A percentile compares a stretch with the other conserved stretches of the same genome.
Evolutionary conservation across 305 asterid species (phyloP).

Genomic region (Lippia alba): DNA sequence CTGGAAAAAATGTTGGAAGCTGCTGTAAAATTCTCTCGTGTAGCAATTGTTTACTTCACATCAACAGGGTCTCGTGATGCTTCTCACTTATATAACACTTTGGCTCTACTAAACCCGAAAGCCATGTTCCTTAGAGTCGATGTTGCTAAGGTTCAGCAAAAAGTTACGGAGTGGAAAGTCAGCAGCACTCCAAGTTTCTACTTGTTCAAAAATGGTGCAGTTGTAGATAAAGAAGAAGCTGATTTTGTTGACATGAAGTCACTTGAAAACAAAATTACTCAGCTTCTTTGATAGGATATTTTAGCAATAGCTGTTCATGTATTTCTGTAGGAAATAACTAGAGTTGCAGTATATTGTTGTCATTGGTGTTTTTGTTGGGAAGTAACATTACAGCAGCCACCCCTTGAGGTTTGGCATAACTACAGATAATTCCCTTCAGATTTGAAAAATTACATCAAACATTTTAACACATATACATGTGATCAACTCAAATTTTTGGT

Average conservation of each 20-base stretch:
- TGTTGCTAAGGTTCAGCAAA: slow-evolving; percentile 52
- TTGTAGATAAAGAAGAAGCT: slow-evolving; percentile 45
- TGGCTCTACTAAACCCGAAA: slow-evolving; percentile 51
- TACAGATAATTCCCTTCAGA: background rate
- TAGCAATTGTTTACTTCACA: slow-evolving; percentile 63
- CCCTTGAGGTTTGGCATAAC: background rate
- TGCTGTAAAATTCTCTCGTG: slow-evolving; percentile 47
- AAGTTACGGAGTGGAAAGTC: slow-evolving; percentile 48
- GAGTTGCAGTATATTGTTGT: background rate
- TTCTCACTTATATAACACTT: slow-evolving; percentile 45
- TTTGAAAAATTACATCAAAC: too few relatives aligned
- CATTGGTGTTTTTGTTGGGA: too few relatives aligned
- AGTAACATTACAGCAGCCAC: background rate
- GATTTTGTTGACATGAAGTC: slow-evolving; percentile 41
- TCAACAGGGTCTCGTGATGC: slow-evolving; percentile 59
- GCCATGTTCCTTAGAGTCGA: slow-evolving; percentile 63
- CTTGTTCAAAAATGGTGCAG: slow-evolving; percentile 48
- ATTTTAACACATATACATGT: too few relatives aligned
- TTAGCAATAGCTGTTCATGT: background rate
- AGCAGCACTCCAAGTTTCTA: slow-evolving; percentile 63
- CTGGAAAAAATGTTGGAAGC: slow-evolving; percentile 46
- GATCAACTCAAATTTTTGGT: too few relatives aligned
- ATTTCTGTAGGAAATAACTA: too few relatives aligned
- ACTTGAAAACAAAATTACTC: slow-evolving; percentile 55
- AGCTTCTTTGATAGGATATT: background rate